Evolutionary conservation across 164 flowering plant species (phyloP).

Genomic region (Brasenia schreberi): DNA sequence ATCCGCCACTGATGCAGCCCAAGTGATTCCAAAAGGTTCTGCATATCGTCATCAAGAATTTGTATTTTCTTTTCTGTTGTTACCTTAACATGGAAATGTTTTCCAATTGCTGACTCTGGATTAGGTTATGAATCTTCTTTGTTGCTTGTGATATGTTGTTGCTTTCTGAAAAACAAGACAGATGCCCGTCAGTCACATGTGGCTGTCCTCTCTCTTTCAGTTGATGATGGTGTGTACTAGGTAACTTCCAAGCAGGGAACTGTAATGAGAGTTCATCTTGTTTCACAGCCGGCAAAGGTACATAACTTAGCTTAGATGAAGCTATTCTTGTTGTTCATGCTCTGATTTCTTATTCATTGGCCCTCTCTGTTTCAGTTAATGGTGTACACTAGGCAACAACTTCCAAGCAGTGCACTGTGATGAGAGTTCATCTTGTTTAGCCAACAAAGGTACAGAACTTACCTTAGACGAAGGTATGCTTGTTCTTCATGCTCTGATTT

Average conservation of each 20-base stretch:
- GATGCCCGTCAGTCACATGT: slow-evolving; percentile 83
- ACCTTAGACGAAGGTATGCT: too few relatives aligned
- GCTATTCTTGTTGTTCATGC: too few relatives aligned
- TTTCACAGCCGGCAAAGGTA: slow-evolving; percentile 80
- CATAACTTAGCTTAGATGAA: not conserved
- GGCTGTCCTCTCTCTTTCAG: slow-evolving; percentile 63
- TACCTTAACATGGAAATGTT: too few relatives aligned
- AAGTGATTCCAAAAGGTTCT: too few relatives aligned
- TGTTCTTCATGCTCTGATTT: too few relatives aligned
- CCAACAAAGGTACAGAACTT: slow-evolving; percentile 52
- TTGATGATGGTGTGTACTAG: slow-evolving; percentile 69
- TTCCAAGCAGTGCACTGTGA: slow-evolving; percentile 88
- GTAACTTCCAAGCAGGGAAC: slow-evolving; percentile 98
- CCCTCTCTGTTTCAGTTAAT: slow-evolving; percentile 61
- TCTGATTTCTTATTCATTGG: slow-evolving; percentile 7
- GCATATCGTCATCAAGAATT: too few relatives aligned
- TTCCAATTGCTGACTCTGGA: too few relatives aligned
- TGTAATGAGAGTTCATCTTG: slow-evolving; percentile 71
- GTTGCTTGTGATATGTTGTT: too few relatives aligned
- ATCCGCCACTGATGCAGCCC: too few relatives aligned
- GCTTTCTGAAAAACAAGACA: slow-evolving; percentile 31
- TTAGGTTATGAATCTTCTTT: too few relatives aligned
- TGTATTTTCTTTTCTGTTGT: too few relatives aligned
- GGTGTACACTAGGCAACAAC: slow-evolving; percentile 89
- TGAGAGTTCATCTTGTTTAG: slow-evolving; percentile 77